Evolutionary conservation across 306 rosid genomes (phyloP), one percentile per base, ranked within the genome.

Genomic region (Vigna reflexopilosa): DNA sequence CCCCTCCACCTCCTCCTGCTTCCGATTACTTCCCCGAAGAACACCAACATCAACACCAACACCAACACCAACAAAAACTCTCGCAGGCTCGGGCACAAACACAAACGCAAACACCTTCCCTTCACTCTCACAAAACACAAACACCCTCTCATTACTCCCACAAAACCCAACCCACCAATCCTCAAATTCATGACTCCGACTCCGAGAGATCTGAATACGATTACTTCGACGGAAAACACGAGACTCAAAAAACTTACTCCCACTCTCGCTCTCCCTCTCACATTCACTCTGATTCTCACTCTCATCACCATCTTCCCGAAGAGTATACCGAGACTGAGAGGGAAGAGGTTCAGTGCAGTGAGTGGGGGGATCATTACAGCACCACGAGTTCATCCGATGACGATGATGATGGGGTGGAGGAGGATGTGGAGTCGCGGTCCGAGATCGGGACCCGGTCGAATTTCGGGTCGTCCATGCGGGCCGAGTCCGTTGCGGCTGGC

Each of bases 1-100:
- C 99, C 99, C 99, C 99, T 8, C 94, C 98, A 70, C 98, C 94
- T 0, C 99, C 99, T 9, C 99, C 99, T 0, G 87, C 74, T 63
- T 96, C 99, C 9, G 99, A 96, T 77, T 90, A 84, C 86, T 93
- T 85, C 66, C 84, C 52, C 51, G 82, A 77, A 17, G 2, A 70
- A 3, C 47, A 45, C 0, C 44, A 17, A 22, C 12, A 67, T 7
- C 26, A 44, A 13, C 56, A 0, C 22, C 48, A 72, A 13, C 56
- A 0, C 22, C 48, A 72, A 3, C 45, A 12, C 16, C 51, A 42
- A 2, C 62, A 16, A 40, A 12, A 49, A 10, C 32, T n/a, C 2
- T 67, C 72, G 0, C 50, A 20, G 20, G 5, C 19, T 20, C 73
- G 3, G 5, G 5, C 34, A 12, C 73, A 6, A 9, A 24, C 13